Base-by-base conservation (phyloP, 2,329 filamentous ascomycete species). In the Acarospora socialis region DNA sequence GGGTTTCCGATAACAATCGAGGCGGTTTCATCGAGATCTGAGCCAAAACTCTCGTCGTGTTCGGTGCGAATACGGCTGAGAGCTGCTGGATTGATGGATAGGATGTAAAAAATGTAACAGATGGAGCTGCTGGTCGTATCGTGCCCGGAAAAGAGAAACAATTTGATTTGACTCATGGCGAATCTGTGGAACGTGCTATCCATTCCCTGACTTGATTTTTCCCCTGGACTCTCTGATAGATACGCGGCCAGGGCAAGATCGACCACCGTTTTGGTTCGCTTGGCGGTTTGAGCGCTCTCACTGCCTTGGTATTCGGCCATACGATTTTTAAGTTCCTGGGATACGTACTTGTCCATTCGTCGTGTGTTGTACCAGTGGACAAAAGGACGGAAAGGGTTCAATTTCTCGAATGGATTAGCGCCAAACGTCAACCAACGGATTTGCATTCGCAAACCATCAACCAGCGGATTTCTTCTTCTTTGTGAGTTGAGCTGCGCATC, bases 91-190 rank as follows among this genome's bases (percentile, higher is more conserved):
- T 54, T 28, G n/a, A 41, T 32, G 7, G 41, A 38, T 5, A 57
- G 43, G 12, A 49, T 15, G 27, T 53, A 43, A 31, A 46, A 44
- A 2, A 37, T 31, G 37, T 52, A 57, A 16, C 41, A 46, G 5
- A 57, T 42, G 4, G 48, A 51, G n/a, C 43, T 46, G 6, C 47
- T 42, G 2, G 49, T 54, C 0, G 52, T 49, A 32, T 55, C 52
- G 22, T 55, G 51, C 0, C 53, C 53, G 10, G 48, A 50, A 30
- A 57, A 51, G 3, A 57, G 25, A 34, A 55, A 54, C 0, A 46
- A 34, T 6, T 46, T 47, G 31, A 53, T 43, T 28, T 53, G 49
- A 22, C 34, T 39, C 16, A 33, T 30, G 15, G 42, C 45, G 22
- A 38, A 43, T 24, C 32, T 36, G 8, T 42, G 35, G 34, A 49